Evolutionary conservation across 1,139 yeast genomes (phyloP).

Genomic region (Saccharomyces hybrid): DNA sequence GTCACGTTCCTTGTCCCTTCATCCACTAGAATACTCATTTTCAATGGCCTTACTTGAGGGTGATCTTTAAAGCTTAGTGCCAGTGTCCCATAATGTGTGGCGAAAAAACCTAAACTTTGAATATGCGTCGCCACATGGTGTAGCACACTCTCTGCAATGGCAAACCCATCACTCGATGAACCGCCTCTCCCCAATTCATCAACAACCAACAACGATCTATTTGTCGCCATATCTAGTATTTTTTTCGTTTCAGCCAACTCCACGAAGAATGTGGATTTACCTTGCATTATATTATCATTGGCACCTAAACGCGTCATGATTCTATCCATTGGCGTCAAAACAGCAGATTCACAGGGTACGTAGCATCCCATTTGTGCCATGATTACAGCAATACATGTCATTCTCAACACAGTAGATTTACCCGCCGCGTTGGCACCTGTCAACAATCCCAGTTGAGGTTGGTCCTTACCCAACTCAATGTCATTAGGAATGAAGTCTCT

Average conservation of each 20-base stretch:
- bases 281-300: conserved; percentile 94
- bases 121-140: conserved; percentile 87
- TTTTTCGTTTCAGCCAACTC: conserved; percentile 91
- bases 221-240: conserved; percentile 77
- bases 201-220: conserved; percentile 71
- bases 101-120: conserved; percentile 89
- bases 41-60: conserved; percentile 71
- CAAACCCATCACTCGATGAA: conserved; percentile 93
- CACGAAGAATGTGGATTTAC: conserved; percentile 91
- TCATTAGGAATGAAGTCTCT: conserved; percentile 89
- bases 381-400: conserved; percentile 89
- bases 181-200: conserved; percentile 99
- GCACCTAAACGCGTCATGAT: conserved; percentile 98
- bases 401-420: conserved; percentile 86
- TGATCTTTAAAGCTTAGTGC: conserved; percentile 70
- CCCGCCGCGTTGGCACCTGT: conserved; percentile 99
- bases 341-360: conserved; percentile 71
- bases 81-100: conserved; percentile 89
- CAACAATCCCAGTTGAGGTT: conserved; percentile 68
- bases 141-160: conserved; percentile 91
- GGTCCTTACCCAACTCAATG: conserved; percentile 61
- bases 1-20: conserved; percentile 75
- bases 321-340: conserved; percentile 74
- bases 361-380: conserved; percentile 92
- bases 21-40: conserved; percentile 89